These are phyloP conservation scores for Pseudonectria foliicola DNA, from an alignment of 2,329 filamentous ascomycete genomes.

Conservation along the genomic window DNA sequence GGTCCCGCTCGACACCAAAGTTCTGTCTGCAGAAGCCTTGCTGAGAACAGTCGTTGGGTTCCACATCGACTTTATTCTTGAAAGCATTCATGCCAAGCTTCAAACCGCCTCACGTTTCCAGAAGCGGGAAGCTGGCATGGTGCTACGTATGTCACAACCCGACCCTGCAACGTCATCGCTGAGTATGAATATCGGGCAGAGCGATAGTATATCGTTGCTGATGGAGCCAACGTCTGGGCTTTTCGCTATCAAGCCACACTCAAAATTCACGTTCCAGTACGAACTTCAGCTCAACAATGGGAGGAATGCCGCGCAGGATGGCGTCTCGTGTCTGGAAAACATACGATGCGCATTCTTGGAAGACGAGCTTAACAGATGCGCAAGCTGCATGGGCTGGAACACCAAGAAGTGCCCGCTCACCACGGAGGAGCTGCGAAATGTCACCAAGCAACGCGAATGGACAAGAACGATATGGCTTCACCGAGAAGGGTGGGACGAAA, in stretches of 20 bases:
- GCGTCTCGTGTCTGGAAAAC: conserved; percentile 49
- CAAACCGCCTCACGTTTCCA: conserved; percentile 53
- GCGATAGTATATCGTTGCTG: conserved; percentile 52
- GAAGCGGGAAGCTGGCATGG: conserved; percentile 50
- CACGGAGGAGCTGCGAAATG: conserved; percentile 49
- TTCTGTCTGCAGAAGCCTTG: conserved; percentile 67
- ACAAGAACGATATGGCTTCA: conserved; percentile 63
- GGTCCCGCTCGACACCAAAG: conserved; percentile 58
- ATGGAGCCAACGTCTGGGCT: conserved; percentile 75
- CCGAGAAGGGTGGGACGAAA: conserved; percentile 60
- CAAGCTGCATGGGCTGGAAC: conserved; percentile 59
- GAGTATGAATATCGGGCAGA: conserved; percentile 60
- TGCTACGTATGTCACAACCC: conserved; percentile 47
- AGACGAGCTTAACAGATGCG: conserved; percentile 53
- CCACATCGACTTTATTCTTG: conserved; percentile 67
- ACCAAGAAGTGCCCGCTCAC: conserved; percentile 41
- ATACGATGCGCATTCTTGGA: conserved; percentile 56
- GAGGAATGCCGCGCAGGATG: conserved; percentile 50
- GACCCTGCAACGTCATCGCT: conserved; percentile 64
- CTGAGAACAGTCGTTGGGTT: conserved; percentile 67
- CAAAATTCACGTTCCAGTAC: conserved; percentile 45
- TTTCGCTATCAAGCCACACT: conserved; percentile 62
- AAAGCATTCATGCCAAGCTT: conserved; percentile 57
- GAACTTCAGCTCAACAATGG: conserved; percentile 60
- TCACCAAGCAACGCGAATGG: conserved; percentile 56